phyloP scores from a whole-genome alignment of 2,329 filamentous ascomycete genomes.

The Venturia asperata region DNA sequence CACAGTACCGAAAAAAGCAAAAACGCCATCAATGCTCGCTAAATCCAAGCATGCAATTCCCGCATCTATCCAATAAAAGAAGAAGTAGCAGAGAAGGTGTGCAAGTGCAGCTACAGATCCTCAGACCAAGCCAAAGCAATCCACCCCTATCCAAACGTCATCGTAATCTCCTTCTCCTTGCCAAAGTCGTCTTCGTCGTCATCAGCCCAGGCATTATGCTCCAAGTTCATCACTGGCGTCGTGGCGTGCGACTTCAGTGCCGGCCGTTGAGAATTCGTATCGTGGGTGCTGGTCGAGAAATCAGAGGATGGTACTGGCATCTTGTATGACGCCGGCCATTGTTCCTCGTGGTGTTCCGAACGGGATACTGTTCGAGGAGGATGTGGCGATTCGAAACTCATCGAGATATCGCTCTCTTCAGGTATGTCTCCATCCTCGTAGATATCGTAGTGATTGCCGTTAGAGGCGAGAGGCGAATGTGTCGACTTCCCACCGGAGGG shows the following conservation, averaged over 20 bases:
- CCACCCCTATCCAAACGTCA: conserved; percentile 39
- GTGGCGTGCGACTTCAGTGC: conserved; percentile 28
- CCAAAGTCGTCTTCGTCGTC: conserved; percentile 43
- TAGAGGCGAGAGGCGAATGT: conserved; percentile 17
- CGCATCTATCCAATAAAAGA: background rate
- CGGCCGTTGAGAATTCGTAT: conserved; percentile 6
- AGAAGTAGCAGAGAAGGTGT: background rate
- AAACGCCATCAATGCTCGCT: conserved; percentile 12
- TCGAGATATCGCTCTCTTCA: conserved; percentile 30
- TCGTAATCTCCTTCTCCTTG: conserved; percentile 41
- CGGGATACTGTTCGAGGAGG: conserved; percentile 21
- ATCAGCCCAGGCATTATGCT: conserved; percentile 43
- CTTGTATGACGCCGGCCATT: conserved; percentile 26
- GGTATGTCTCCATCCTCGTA: conserved; percentile 34
- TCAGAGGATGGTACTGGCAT: background rate
- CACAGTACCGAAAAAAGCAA: background rate
- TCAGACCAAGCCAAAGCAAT: background rate
- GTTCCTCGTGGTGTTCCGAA: conserved; percentile 20
- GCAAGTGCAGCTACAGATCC: background rate
- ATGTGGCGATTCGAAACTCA: conserved; percentile 37
- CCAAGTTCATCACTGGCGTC: conserved; percentile 24
- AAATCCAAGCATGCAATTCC: background rate
- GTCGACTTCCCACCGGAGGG: conserved; percentile 20
- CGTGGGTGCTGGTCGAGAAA: background rate
- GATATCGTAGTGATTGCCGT: conserved; percentile 19